A percentile compares a stretch with the other conserved stretches of the same genome.
These are phyloP conservation scores for Saccharomycopsis oosterbeekiorum DNA, from an alignment of 805 yeast species.

Conservation along the genomic window DNA sequence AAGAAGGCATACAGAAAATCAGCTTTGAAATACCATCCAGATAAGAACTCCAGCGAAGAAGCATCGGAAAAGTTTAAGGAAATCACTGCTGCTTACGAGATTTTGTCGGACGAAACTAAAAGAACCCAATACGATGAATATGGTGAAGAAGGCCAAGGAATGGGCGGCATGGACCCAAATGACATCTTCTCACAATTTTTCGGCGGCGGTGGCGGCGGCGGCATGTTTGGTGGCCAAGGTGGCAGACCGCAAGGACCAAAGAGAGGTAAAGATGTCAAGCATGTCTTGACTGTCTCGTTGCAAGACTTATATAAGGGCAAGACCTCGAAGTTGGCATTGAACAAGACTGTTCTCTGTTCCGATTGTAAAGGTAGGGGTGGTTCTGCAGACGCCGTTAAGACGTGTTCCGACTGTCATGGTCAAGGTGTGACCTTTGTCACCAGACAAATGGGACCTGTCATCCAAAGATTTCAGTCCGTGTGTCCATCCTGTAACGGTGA, in stretches of 20 bases:
- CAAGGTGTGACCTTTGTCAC: slow-evolving; percentile 85
- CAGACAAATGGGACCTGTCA: slow-evolving; percentile 99
- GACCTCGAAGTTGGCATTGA: slow-evolving; percentile 85
- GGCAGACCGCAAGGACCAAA: slow-evolving; percentile 75
- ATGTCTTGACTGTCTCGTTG: slow-evolving; percentile 71
- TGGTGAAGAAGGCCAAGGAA: slow-evolving; percentile 87
- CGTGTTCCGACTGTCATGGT: slow-evolving; percentile 84
- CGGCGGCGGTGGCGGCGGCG: slow-evolving; percentile 53
- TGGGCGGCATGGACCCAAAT: slow-evolving; percentile 64
- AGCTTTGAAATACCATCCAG: slow-evolving; percentile 77
- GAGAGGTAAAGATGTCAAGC: slow-evolving; percentile 86
- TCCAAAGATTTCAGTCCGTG: slow-evolving; percentile 91
- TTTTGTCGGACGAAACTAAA: slow-evolving; percentile 79
- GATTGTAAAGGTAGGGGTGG: slow-evolving; percentile 95
- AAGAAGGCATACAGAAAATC: slow-evolving; percentile 77
- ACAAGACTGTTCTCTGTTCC: slow-evolving; percentile 83
- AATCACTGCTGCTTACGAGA: slow-evolving; percentile 78
- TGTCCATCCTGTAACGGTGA: slow-evolving; percentile 90
- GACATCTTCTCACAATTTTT: slow-evolving; percentile 76
- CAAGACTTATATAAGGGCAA: slow-evolving; percentile 94
- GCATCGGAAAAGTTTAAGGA: slow-evolving; percentile 95
- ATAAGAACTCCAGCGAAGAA: slow-evolving; percentile 74
- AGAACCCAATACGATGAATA: slow-evolving; percentile 81
- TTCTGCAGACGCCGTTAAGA: slow-evolving; percentile 78
- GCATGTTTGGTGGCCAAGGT: slow-evolving; percentile 43